phyloP scores from a whole-genome alignment of 805 yeast genomes.

The Candida andamanensis region DNA sequence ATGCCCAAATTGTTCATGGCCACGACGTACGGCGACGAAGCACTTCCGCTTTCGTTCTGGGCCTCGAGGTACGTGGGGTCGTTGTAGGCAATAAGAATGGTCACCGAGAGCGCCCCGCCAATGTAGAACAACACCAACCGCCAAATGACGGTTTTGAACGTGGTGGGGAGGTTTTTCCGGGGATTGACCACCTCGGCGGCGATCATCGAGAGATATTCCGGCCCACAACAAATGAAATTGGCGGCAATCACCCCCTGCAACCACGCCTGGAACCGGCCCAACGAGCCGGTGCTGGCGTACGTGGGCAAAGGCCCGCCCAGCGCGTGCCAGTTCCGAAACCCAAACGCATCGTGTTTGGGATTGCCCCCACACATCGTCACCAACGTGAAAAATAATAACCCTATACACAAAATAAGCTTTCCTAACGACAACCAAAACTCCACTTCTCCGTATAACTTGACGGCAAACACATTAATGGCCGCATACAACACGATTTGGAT shows the following conservation, averaged over 20 bases:
- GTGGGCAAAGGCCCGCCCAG: constrained; percentile 38
- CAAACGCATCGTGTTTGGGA: constrained; percentile 29
- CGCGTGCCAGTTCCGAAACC: constrained; percentile 30
- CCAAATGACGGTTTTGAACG: constrained; percentile 39
- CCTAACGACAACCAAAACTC: constrained; percentile 44
- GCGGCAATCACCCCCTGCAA: constrained; percentile 34
- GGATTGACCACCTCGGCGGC: constrained; percentile 42
- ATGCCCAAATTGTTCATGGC: constrained; percentile 24
- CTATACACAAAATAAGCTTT: constrained; percentile 33
- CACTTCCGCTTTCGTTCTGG: constrained; percentile 22
- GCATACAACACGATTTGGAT: constrained; percentile 40
- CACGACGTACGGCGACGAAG: constrained; percentile 27
- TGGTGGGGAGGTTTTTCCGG: constrained; percentile 33
- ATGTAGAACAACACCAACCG: constrained; percentile 42
- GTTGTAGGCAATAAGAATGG: constrained; percentile 33
- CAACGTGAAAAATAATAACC: constrained; percentile 33
- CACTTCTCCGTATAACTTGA: constrained; percentile 45
- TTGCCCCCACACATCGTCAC: constrained; percentile 36
- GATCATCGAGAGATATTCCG: constrained; percentile 41
- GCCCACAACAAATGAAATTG: constrained; percentile 37
- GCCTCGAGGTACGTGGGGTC: constrained; percentile 20
- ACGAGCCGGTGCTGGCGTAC: constrained; percentile 28
- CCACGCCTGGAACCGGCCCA: constrained; percentile 41
- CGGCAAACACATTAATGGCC: constrained; percentile 42
- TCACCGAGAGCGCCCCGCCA: constrained; percentile 39